A percentile compares a stretch with the other conserved stretches of the same genome.
These are phyloP conservation scores for Vigna unguiculata DNA, from an alignment of 306 rosid species.

Conservation along the genomic window DNA sequence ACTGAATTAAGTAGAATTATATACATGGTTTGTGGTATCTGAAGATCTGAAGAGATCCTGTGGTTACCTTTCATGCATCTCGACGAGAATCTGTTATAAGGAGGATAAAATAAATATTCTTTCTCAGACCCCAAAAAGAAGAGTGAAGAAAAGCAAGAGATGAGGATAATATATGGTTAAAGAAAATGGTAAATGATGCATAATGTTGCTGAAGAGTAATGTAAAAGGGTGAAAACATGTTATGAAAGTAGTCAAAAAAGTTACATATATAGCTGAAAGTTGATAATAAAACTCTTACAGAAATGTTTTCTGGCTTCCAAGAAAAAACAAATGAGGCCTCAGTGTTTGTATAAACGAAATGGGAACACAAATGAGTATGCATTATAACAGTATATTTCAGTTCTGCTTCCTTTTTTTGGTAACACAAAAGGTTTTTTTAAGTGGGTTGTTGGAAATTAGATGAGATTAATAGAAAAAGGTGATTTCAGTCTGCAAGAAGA, in stretches of 20 bases:
- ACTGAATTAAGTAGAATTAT: slow-evolving; percentile 10
- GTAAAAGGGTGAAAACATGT: slow-evolving; percentile 33
- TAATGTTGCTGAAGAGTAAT: not conserved
- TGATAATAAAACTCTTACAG: slow-evolving; percentile 52
- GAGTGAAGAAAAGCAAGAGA: slow-evolving; percentile 32
- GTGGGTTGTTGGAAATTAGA: slow-evolving; percentile 62
- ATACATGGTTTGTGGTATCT: not conserved
- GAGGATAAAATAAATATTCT: slow-evolving; percentile 38
- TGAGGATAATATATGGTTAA: not conserved
- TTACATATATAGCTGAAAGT: slow-evolving; percentile 37
- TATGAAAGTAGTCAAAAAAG: slow-evolving; percentile 47
- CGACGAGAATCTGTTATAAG: slow-evolving; percentile 32
- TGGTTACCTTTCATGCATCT: slow-evolving; percentile 43
- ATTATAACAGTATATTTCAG: slow-evolving; percentile 46
- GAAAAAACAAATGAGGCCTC: slow-evolving; percentile 41
- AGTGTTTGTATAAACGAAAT: slow-evolving; percentile 42
- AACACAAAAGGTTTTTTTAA: slow-evolving; percentile 44
- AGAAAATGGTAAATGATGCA: not conserved
- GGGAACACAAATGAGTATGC: slow-evolving; percentile 49
- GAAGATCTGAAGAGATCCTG: slow-evolving; percentile 9
- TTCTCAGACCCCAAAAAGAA: slow-evolving; percentile 28
- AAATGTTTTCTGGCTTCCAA: slow-evolving; percentile 42
- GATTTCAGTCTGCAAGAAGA: slow-evolving; percentile 47
- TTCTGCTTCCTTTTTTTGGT: slow-evolving; percentile 52
- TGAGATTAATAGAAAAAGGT: slow-evolving; percentile 72